Evolutionary conservation across 352 stramenopile genomes (phyloP), one percentile per base, ranked within the genome.

Genomic region (Phytophthora podocarpi): DNA sequence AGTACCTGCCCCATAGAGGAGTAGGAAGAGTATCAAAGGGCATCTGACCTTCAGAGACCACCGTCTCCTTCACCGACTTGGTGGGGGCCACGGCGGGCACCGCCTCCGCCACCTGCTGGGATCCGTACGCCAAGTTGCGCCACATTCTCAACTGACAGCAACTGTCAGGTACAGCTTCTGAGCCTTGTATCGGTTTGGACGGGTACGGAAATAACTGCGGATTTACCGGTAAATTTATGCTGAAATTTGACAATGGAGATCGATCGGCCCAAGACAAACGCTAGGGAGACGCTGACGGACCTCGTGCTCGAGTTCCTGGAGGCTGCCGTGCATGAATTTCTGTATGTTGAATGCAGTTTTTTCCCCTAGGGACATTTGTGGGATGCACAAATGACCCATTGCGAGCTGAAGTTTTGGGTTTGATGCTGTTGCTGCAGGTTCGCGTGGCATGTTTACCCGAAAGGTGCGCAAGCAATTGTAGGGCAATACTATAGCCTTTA

Each of bases 71-170:
- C 27, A 73, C 59, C 13, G 62, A 50, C 63, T 83, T 87, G 23
- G 69, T 81, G 15, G 84, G 84, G 8, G 50, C 75, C 35, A 93
- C 72, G 42, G 81, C 72, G n/a, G 84, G 81, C 35, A 76, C 84
- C 11, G 81, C 76, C 8, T 90, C 84, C 37, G 84, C 80, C 47
- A 55, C 84, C 39, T 89, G 76, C 67, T 93, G 81, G 43, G 84
- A 93, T 42, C 84, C 84, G 61, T 93, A 93, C 39, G 84, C 84
- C 60, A 93, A 82, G 76, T 93, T 91, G 0, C 81, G 70, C 84
- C 84, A 93, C 77, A 76, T 76, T 76, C 16, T 26, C 37, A 15
- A 23, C n/a, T 23, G 16, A 23, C 31, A 41, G 7, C n/a, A n/a
- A n/a, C n/a, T n/a, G n/a, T n/a, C n/a, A n/a, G n/a, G n/a, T n/a